Base-by-base conservation (phyloP, 441 rosid genomes). In the Erodium texanum region DNA sequence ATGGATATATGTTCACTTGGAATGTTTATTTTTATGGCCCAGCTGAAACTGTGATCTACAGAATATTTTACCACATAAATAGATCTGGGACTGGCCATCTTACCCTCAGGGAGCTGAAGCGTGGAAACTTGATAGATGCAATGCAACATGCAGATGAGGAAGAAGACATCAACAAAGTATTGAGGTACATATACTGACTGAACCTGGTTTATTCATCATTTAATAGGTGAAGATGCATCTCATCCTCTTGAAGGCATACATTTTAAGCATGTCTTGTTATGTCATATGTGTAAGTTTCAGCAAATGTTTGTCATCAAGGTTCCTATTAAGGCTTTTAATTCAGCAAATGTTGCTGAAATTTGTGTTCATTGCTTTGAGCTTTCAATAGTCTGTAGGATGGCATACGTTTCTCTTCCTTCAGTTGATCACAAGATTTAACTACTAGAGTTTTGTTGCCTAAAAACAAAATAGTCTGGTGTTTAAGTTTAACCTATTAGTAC, bases 31-130 rank as follows among this genome's bases (percentile, higher is more conserved):
- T 69, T 73, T 54, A 64, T 80, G 79, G 73, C 20, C 70, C 97
- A 94, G 99, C 97, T 81, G 99, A 94, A 81, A 94, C 99, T 74
- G 99, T 94, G 50, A 85, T 85, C 77, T 95, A 90, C 87, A 85
- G 98, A 84, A 95, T 95, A 73, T 95, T 81, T 83, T 92, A 88
- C 86, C 89, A 91, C 80, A 79, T 89, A 71, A 93, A 89, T 84
- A 88, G 96, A 86, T 73, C 96, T 23, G 94, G 92, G 69, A 87
- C 82, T 86, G 96, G 97, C 65, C 93, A 82, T 70, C 81, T 94
- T 70, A 83, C 92, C 50, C 87, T 89, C 68, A 87, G 89, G 83
- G 99, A 94, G 85, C 86, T 94, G 68, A 91, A 81, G 75, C 89
- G 89, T 43, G 97, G 97, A 75, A 87, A 94, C 76, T 77, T 94